Conservation (phyloP, 1,139 yeast species). For the Insectozyma bohioensis region DNA sequence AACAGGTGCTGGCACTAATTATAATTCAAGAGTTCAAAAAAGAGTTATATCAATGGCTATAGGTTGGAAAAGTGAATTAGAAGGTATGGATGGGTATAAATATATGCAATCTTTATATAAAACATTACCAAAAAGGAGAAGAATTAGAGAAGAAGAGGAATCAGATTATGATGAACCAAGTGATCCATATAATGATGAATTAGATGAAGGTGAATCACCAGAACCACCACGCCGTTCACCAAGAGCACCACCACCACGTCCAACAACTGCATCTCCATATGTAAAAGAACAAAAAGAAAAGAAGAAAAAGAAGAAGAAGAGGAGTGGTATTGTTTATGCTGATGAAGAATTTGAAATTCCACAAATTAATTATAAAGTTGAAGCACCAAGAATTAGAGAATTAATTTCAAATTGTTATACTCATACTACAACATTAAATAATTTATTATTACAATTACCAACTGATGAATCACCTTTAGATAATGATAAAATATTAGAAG, state of each 20-base stretch:
- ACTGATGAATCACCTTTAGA: constrained; percentile 58
- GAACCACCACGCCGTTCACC: constrained; percentile 15
- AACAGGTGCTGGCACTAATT: constrained; percentile 38
- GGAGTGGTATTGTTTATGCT: constrained; percentile 37
- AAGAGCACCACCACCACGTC: constrained; percentile 30
- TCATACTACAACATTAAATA: constrained; percentile 69
- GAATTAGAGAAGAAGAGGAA: not conserved
- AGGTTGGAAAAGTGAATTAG: constrained; percentile 63
- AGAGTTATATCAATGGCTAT: constrained; percentile 50
- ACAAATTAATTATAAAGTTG: constrained; percentile 65
- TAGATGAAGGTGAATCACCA: constrained; percentile 14
- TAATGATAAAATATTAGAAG: constrained; percentile 53
- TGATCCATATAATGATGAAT: constrained; percentile 6
- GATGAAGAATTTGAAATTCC: constrained; percentile 64
- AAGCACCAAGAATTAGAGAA: constrained; percentile 68
- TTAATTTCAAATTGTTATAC: constrained; percentile 77
- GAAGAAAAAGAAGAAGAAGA: constrained; percentile 20
- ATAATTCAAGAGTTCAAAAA: constrained; percentile 46
- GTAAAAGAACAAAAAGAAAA: constrained; percentile 15
- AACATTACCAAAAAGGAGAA: constrained; percentile 24
- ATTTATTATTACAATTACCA: constrained; percentile 60
- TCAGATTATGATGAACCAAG: not conserved
- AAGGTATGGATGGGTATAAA: constrained; percentile 49
- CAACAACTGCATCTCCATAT: constrained; percentile 26
- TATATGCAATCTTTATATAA: constrained; percentile 51